Base-by-base conservation (phyloP, 306 rosid genomes). In the Rosa multiflora region DNA sequence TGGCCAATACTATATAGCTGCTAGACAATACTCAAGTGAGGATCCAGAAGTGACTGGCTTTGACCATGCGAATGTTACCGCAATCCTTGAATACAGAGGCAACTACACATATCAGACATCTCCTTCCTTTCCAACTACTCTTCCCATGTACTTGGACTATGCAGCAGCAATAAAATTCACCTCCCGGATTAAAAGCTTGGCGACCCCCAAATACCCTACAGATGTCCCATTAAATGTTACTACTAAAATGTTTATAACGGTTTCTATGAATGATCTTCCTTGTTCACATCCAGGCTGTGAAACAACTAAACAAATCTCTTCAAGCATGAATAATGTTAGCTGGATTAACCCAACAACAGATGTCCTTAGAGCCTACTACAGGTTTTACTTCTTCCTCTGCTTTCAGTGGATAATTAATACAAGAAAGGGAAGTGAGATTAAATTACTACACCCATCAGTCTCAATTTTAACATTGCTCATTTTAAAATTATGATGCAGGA, bases 51-150 rank as follows among this genome's bases (percentile, higher is more conserved):
- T 77, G 0, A 72, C 78, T 26, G 75, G 77, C 23, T 82, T 77
- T 35, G 85, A 82, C 8, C 35, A 82, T 21, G 53, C 69, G 5
- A 82, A 77, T 53, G 70, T 73, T 18, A 77, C 82, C 1, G 85
- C 85, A 71, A 72, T 82, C 66, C 75, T 82, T 6, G 73, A 72
- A 18, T 72, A 79, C 66, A 59, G 42, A 23, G 0, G 5, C 23
- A 68, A 21, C 48, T 15, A 35, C 10, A 56, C 68, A 0, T 43
- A 66, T 40, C 10, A 66, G 4, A 20, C 48, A 26, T 5, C 17
- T 40, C 82, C 13, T 37, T 79, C 29, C 1, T 63, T 59, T 40
- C 78, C 73, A 7, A 21, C 37, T 17, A 53, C 55, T 12, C 82
- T 72, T 6, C 82, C 82, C 2, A 56, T 71, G 37, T 69, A 40